Percentiles rank a stretch among this genome's conserved stretches.
These are phyloP conservation scores for Penicillium canescens DNA, from an alignment of 495 filamentous ascomycete genomes.

Conservation along the genomic window DNA sequence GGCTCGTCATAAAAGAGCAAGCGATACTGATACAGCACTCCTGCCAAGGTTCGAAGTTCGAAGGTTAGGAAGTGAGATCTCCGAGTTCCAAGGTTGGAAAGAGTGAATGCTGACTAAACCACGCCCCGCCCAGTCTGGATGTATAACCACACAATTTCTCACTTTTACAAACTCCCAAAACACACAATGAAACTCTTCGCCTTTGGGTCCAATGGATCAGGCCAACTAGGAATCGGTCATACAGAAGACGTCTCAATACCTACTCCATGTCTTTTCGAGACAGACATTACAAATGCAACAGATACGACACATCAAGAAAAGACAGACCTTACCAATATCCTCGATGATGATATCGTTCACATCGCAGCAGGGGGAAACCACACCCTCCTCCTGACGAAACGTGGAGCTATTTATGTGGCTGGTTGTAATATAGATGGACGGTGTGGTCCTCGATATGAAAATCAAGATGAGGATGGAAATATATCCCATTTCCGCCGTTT, in stretches of 20 bases:
- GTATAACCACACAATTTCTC: too few relatives aligned
- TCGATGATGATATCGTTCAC: slow-evolving; percentile 24
- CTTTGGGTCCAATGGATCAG: slow-evolving; percentile 89
- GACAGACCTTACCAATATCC: neutral
- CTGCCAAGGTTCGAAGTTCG: too few relatives aligned
- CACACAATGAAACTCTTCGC: slow-evolving; percentile 59
- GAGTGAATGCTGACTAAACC: too few relatives aligned
- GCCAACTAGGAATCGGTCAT: slow-evolving; percentile 81
- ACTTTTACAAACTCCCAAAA: neutral
- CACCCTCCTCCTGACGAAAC: slow-evolving; percentile 65
- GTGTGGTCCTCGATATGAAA: slow-evolving; percentile 21
- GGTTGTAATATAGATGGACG: slow-evolving; percentile 59
- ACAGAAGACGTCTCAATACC: slow-evolving; percentile 71
- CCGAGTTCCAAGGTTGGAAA: too few relatives aligned
- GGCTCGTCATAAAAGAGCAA: too few relatives aligned
- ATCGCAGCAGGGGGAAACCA: slow-evolving; percentile 85
- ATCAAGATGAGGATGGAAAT: neutral
- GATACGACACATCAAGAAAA: neutral
- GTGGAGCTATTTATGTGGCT: slow-evolving; percentile 60
- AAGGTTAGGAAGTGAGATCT: too few relatives aligned
- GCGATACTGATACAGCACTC: too few relatives aligned
- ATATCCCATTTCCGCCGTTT: slow-evolving; percentile 30
- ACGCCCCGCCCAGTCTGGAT: too few relatives aligned
- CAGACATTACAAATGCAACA: neutral
- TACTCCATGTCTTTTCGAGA: slow-evolving; percentile 54